Conservation (phyloP, 2,329 filamentous ascomycete genomes). For the Cyphellophora attinorum region DNA sequence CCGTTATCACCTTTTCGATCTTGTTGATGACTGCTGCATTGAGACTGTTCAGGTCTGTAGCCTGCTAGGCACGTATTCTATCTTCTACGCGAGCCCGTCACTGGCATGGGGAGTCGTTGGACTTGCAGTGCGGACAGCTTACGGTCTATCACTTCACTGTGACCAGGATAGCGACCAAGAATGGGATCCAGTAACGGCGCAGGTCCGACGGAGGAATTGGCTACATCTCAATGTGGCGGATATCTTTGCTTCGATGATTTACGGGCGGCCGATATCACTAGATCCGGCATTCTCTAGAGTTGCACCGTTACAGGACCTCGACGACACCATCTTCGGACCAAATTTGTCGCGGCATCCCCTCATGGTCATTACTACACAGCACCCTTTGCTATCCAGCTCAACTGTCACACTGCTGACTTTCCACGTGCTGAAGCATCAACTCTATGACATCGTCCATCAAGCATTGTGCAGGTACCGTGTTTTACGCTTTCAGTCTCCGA, state of each 20-base stretch:
- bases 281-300: slow-evolving; percentile 18
- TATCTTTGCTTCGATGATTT: slow-evolving; percentile 22
- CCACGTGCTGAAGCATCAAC: slow-evolving; percentile 20
- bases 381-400: too few species aligned
- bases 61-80: slow-evolving; percentile 15
- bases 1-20: slow-evolving; percentile 10
- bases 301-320: slow-evolving; percentile 17
- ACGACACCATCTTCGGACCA: slow-evolving; percentile 14
- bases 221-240: slow-evolving; percentile 22
- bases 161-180: slow-evolving; percentile 7
- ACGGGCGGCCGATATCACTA: too few species aligned
- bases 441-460: slow-evolving; percentile 22
- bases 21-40: slow-evolving; percentile 14
- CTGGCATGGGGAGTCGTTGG: slow-evolving; percentile 17
- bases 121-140: slow-evolving; percentile 15
- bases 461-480: slow-evolving; percentile 19
- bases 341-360: slow-evolving; percentile 2
- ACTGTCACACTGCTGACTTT: slow-evolving; percentile 16
- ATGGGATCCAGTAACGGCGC: slow-evolving; percentile 11
- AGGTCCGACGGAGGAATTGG: slow-evolving; percentile 23
- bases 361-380: too few species aligned
- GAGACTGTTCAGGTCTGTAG: slow-evolving; percentile 17
- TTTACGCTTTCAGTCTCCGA: slow-evolving; percentile 8
- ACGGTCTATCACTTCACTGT: slow-evolving; percentile 16
- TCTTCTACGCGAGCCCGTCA: slow-evolving; percentile 16